Evolutionary conservation across 148 eudicot species (phyloP).

Genomic region (Selenicereus undatus): DNA sequence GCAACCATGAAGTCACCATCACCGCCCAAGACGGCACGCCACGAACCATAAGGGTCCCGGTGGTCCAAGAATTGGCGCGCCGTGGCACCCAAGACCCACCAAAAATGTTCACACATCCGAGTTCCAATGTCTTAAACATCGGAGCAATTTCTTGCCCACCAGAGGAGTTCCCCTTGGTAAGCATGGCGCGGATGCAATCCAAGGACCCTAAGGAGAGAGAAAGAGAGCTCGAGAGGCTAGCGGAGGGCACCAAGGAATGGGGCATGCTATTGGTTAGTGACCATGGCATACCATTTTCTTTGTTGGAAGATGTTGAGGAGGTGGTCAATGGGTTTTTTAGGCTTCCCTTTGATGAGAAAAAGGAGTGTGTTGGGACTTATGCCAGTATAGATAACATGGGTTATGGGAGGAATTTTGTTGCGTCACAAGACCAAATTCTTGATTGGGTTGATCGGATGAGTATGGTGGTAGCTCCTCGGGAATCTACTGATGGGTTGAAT

Average conservation of each 20-base stretch:
- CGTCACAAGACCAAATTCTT: conserved; percentile 8
- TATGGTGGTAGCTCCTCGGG: conserved; percentile 25
- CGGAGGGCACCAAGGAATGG: conserved; percentile 15
- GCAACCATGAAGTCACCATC: conserved; percentile 23
- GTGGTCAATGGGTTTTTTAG: conserved; percentile 25
- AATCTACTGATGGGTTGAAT: conserved; percentile 19
- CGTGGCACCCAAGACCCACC: conserved; percentile 14
- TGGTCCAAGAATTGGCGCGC: conserved; percentile 29
- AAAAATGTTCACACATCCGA: conserved; percentile 17
- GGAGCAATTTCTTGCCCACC: conserved; percentile 2
- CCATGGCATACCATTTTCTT: conserved; percentile 24
- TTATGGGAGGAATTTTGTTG: conserved; percentile 29
- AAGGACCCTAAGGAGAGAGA: conserved; percentile 5
- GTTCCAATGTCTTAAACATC: not conserved
- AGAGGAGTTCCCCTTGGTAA: conserved; percentile 19
- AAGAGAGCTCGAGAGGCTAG: conserved; percentile 18
- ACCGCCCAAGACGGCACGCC: conserved; percentile 8
- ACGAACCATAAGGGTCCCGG: conserved; percentile 19
- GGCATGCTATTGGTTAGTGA: conserved; percentile 29
- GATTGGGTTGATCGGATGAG: conserved; percentile 32
- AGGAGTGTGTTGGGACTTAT: conserved; percentile 25
- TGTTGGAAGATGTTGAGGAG: conserved; percentile 20
- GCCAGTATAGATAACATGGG: conserved; percentile 30
- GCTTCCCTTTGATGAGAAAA: conserved; percentile 26
- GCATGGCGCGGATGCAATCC: conserved; percentile 13